Conservation (phyloP, 2,329 filamentous ascomycete species). For the Metarhizium anisopliae region DNA sequence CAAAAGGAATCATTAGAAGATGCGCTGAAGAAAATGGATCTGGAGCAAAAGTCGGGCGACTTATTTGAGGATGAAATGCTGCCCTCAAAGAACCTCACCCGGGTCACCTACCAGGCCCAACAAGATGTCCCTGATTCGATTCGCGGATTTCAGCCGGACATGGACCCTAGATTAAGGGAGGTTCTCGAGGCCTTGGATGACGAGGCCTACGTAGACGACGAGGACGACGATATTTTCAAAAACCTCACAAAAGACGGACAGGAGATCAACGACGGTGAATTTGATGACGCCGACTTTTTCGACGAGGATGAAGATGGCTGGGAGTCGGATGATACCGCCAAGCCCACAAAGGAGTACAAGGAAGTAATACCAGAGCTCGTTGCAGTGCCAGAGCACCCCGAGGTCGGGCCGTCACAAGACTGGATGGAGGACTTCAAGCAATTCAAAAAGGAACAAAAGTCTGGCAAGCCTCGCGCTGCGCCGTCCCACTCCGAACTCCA, state of each 20-base stretch:
- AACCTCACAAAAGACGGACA: constrained; percentile 58
- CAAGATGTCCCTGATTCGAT: constrained; percentile 88
- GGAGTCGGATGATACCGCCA: constrained; percentile 91
- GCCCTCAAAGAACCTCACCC: constrained; percentile 69
- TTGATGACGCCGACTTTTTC: constrained; percentile 55
- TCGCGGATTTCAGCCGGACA: constrained; percentile 91
- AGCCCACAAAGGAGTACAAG: constrained; percentile 53
- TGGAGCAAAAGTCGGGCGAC: constrained; percentile 44
- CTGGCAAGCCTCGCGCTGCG: constrained; percentile 30
- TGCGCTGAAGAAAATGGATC: constrained; percentile 56
- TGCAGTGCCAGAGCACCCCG: constrained; percentile 36
- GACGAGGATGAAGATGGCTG: constrained; percentile 69
- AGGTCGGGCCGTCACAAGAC: constrained; percentile 60
- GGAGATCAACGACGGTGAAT: constrained; percentile 73
- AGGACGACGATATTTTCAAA: constrained; percentile 82
- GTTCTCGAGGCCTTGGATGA: constrained; percentile 91
- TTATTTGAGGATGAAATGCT: constrained; percentile 67
- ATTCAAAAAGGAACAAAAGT: constrained; percentile 76
- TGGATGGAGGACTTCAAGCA: constrained; percentile 92
- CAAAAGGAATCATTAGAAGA: constrained; percentile 76
- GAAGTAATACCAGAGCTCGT: constrained; percentile 41
- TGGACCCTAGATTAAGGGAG: constrained; percentile 89
- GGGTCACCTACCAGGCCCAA: constrained; percentile 79
- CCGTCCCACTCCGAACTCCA: constrained; percentile 53
- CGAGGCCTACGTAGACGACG: constrained; percentile 83